Conservation (phyloP, 495 filamentous ascomycete species). For the Hypoxylon lienhwacheense region DNA sequence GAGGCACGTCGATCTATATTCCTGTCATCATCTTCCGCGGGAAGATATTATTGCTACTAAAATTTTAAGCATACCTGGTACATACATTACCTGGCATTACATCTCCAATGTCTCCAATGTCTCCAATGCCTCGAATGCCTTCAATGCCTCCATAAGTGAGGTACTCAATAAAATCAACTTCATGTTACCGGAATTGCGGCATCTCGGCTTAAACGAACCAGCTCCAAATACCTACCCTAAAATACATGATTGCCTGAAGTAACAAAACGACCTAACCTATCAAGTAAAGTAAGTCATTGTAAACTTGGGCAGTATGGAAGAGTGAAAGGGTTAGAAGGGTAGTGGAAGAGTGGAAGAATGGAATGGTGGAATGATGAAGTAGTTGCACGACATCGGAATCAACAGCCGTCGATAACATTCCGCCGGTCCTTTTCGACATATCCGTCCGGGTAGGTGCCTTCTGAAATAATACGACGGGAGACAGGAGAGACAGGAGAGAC, state of each 20-base stretch:
- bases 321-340: no score
- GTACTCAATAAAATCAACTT: no score
- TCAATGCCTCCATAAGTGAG: no score
- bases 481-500: no score
- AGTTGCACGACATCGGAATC: conserved; percentile 29
- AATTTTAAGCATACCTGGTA: background rate
- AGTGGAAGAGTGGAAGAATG: no score
- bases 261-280: conserved; percentile 25
- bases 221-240: conserved; percentile 1
- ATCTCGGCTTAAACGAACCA: conserved; percentile 25
- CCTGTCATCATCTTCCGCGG: conserved; percentile 12
- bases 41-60: background rate
- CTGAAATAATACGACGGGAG: background rate
- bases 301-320: background rate
- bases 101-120: no score
- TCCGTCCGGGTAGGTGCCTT: background rate
- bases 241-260: background rate
- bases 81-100: no score
- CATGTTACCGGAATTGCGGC: conserved; percentile 26
- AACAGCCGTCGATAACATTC: conserved; percentile 29
- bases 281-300: conserved; percentile 5
- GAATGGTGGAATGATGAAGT: conserved; percentile 19
- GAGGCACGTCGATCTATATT: conserved; percentile 13
- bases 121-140: no score
- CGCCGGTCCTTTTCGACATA: conserved; percentile 31